Base-by-base conservation (phyloP, 202 grass and related monocot genomes). In the Cymbopogon flexuosus region DNA sequence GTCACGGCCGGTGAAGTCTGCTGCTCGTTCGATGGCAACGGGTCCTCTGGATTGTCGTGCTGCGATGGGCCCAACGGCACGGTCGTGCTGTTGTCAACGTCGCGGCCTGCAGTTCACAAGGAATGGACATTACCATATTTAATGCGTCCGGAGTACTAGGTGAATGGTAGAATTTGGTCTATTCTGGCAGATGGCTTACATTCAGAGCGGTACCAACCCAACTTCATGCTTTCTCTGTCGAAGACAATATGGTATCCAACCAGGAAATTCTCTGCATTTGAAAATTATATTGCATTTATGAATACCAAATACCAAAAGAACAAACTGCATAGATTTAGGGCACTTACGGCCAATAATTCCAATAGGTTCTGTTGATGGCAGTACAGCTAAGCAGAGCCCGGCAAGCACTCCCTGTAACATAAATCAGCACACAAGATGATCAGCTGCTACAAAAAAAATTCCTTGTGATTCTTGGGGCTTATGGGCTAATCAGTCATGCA, bases 311-410 rank as follows among this genome's bases (percentile, higher is more conserved):
- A 72, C 60, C 2, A 59, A 67, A 67, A 59, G 0, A 61, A 51
- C 21, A 37, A 3, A 60, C 66, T 29, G 10, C 5, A 12, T 23
- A 40, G 18, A 54, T 15, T 64, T 7, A 58, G 29, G 70, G 54
- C 19, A 81, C 96, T 99, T 77, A 99, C 96, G 92, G 37, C 83
- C 96, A 78, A 99, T 99, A 40, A 90, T 96, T 65, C 86, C 96
- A 75, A 95, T 40, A 83, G 49, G 72, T 33, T 93, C 96, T 61
- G 79, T n/a, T 71, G 88, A 87, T 80, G 87, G 82, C 36, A 74
- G 80, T 30, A 96, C 24, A 41, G 96, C 92, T 72, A 99, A 81
- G 85, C 96, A 99, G 84, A 96, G 93, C 29, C 61, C 71, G 39
- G 80, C 35, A 41, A 85, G 43, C 0, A 72, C 74, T 66, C 96